phyloP scores from a whole-genome alignment of 2,329 filamentous ascomycete species.

The Aspergillus pseudoterreus region DNA sequence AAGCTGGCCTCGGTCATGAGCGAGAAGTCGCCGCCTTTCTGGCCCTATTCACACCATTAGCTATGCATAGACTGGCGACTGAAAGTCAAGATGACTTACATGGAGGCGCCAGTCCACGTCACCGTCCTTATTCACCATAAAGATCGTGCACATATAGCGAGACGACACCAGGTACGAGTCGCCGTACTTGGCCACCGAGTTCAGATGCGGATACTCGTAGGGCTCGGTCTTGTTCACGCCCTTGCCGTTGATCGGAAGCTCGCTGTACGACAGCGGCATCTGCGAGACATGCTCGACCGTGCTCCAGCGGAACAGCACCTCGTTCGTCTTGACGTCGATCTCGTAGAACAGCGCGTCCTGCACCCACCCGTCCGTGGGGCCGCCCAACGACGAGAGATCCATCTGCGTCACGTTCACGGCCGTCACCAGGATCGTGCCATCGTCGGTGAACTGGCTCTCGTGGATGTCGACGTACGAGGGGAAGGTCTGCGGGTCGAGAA shows the following conservation, averaged over 20 bases:
- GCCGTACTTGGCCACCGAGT: slow-evolving; percentile 20
- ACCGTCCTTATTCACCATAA: slow-evolving; percentile 21
- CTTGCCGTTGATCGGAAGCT: slow-evolving; percentile 9
- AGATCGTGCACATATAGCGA: slow-evolving; percentile 20
- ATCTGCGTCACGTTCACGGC: slow-evolving; percentile 19
- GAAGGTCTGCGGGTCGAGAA: slow-evolving; percentile 6
- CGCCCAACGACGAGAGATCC: slow-evolving; percentile 19
- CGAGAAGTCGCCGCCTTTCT: slow-evolving; percentile 22
- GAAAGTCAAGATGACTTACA: slow-evolving; percentile 7
- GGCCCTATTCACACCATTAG: slow-evolving; percentile 14
- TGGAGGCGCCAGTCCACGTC: slow-evolving; percentile 24
- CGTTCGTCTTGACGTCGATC: slow-evolving; percentile 23
- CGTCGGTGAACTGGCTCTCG: slow-evolving; percentile 11
- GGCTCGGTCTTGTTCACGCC: slow-evolving; percentile 14
- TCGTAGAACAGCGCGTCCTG: slow-evolving; percentile 25
- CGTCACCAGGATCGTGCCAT: not conserved
- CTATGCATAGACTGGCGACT: not conserved
- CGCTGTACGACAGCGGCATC: slow-evolving; percentile 15
- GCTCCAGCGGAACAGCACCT: slow-evolving; percentile 23
- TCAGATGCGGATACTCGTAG: slow-evolving; percentile 22
- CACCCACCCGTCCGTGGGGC: slow-evolving; percentile 21
- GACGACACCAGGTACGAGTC: slow-evolving; percentile 20
- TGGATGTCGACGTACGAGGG: slow-evolving; percentile 24
- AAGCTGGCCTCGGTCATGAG: slow-evolving; percentile 17
- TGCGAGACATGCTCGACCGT: slow-evolving; percentile 19